These are phyloP conservation scores for Kalmanozyma brasiliensis DNA, from an alignment of 1,284 basidiomycete genomes.

Conservation along the genomic window DNA sequence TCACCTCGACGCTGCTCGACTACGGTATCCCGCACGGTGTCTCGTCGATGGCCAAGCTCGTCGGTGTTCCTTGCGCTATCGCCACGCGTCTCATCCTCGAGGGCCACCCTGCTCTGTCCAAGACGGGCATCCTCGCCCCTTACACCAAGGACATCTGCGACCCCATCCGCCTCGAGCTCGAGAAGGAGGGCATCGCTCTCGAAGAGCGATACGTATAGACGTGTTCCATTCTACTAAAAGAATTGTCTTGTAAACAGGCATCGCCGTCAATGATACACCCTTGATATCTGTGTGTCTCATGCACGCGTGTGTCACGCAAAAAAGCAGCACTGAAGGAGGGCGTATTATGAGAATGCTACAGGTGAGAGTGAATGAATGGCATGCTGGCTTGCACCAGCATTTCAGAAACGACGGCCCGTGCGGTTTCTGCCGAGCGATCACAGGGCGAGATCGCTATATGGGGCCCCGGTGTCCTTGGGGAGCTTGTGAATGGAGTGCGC, in stretches of 20 bases:
- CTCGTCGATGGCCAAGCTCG: constrained; percentile 93
- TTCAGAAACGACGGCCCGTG: too few relatives aligned
- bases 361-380: too few relatives aligned
- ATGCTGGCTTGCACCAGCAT: too few relatives aligned
- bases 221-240: background rate
- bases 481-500: background rate
- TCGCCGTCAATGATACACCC: too few relatives aligned
- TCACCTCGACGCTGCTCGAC: constrained; percentile 90
- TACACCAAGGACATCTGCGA: constrained; percentile 78
- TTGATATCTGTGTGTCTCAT: too few relatives aligned
- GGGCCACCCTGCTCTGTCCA: constrained; percentile 74
- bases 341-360: too few relatives aligned
- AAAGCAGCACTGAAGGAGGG: background rate
- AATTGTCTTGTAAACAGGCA: too few relatives aligned
- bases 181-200: constrained; percentile 66
- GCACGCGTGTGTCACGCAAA: background rate
- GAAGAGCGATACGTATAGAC: constrained; percentile 63
- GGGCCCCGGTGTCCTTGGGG: background rate
- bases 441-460: background rate
- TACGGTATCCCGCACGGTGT: constrained; percentile 83
- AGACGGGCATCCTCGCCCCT: constrained; percentile 78
- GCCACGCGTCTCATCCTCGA: constrained; percentile 79
- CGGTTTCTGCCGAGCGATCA: too few relatives aligned
- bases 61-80: constrained; percentile 93
- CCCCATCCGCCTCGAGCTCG: constrained; percentile 64